Percentiles rank a stretch among this genome's conserved stretches.
These are phyloP conservation scores for Cutaneotrichosporon cavernicola DNA, from an alignment of 1,284 basidiomycete species.

Conservation along the genomic window DNA sequence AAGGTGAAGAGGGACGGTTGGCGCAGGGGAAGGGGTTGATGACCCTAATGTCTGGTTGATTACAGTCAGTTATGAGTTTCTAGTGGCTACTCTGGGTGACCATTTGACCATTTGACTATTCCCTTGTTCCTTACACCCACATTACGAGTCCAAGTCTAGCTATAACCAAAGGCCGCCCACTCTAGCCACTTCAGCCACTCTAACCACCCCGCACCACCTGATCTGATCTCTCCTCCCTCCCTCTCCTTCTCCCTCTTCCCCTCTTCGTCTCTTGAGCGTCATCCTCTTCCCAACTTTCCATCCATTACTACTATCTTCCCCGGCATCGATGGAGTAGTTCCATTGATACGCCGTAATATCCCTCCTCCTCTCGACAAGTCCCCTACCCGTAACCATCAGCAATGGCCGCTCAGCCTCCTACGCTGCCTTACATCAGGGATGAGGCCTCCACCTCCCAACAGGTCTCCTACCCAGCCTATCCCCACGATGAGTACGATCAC, in stretches of 20 bases:
- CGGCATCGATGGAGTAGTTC: background rate
- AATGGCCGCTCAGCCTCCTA: slow-evolving; percentile 32
- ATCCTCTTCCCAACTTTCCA: background rate
- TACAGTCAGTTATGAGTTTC: too few relatives aligned
- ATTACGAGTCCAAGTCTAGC: too few relatives aligned
- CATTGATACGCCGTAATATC: background rate
- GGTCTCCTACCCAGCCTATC: slow-evolving; percentile 40
- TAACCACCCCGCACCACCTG: background rate
- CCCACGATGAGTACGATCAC: slow-evolving; percentile 30
- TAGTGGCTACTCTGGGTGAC: too few relatives aligned
- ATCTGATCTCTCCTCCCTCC: background rate
- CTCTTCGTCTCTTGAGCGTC: background rate
- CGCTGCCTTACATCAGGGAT: slow-evolving; percentile 48
- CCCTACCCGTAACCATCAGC: background rate
- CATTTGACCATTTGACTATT: too few relatives aligned
- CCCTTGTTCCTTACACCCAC: too few relatives aligned
- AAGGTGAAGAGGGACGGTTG: background rate
- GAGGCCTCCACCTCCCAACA: slow-evolving; percentile 49
- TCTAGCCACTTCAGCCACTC: background rate
- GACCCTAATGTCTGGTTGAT: background rate
- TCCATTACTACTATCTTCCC: background rate
- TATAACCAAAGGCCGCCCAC: too few relatives aligned
- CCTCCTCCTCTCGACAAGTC: background rate
- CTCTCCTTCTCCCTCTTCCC: background rate
- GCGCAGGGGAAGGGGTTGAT: background rate